Percentiles rank a stretch among this genome's conserved stretches.
Evolutionary conservation across 805 yeast genomes (phyloP).

Genomic region (Komagataella phaffii): DNA sequence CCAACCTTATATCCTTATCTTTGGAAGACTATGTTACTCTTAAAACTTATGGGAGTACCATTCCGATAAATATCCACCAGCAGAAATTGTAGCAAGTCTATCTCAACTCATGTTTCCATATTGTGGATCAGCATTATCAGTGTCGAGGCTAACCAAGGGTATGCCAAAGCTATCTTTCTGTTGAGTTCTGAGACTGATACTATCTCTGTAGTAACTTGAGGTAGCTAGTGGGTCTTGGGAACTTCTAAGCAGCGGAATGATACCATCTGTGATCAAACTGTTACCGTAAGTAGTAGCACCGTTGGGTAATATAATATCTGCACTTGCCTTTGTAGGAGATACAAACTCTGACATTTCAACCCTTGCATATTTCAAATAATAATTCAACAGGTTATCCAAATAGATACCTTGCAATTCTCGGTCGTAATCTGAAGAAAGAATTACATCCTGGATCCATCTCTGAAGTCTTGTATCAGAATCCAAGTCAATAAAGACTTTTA

Average conservation of each 20-base stretch:
- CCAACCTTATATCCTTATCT: conserved; percentile 46
- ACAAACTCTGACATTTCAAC: conserved; percentile 58
- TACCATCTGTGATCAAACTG: conserved; percentile 49
- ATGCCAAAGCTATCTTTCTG: background rate
- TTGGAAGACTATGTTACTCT: conserved; percentile 58
- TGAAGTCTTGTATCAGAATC: conserved; percentile 78
- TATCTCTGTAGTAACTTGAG: background rate
- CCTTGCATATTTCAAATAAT: conserved; percentile 43
- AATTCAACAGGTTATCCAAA: conserved; percentile 23
- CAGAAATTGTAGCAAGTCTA: background rate
- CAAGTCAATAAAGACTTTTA: conserved; percentile 67
- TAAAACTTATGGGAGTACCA: conserved; percentile 32
- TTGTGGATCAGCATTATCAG: background rate
- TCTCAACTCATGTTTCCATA: background rate
- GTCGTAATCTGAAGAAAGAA: conserved; percentile 5
- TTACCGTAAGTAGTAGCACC: conserved; percentile 53
- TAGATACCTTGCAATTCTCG: conserved; percentile 1
- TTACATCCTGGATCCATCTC: conserved; percentile 48
- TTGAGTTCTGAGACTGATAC: background rate
- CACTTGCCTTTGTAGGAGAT: conserved; percentile 52
- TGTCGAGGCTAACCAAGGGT: background rate
- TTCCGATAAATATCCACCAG: conserved; percentile 1
- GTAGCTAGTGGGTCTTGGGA: background rate
- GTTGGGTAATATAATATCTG: conserved; percentile 64
- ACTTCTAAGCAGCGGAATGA: conserved; percentile 10